phyloP scores from a whole-genome alignment of 345 rosid genomes.

The Sisymbrium irio region DNA sequence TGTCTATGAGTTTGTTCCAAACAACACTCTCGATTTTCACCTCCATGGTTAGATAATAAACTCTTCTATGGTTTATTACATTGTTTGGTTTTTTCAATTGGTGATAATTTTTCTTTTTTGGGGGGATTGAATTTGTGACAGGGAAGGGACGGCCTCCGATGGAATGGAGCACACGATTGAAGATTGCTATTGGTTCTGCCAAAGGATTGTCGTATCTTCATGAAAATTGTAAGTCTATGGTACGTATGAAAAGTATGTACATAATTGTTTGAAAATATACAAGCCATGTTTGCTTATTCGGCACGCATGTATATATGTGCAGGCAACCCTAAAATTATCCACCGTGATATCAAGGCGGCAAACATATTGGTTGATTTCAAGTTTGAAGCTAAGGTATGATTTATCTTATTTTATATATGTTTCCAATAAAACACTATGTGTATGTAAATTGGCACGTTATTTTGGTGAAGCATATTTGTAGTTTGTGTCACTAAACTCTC shows the following conservation, averaged over 20 bases:
- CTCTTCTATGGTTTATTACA: neutral
- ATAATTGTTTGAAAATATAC: neutral
- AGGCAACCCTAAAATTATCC: slow-evolving; percentile 92
- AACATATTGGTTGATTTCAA: slow-evolving; percentile 78
- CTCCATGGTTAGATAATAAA: slow-evolving; percentile 49
- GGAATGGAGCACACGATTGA: slow-evolving; percentile 70
- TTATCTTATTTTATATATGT: neutral
- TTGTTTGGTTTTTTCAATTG: neutral
- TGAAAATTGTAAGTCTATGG: slow-evolving; percentile 68
- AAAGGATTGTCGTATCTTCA: slow-evolving; percentile 93
- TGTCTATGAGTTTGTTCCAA: slow-evolving; percentile 71
- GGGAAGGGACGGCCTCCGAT: slow-evolving; percentile 66
- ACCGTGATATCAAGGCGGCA: slow-evolving; percentile 85
- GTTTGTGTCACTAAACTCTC: too few species aligned
- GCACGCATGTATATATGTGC: neutral
- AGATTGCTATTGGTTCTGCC: slow-evolving; percentile 81
- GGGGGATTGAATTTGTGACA: slow-evolving; percentile 26
- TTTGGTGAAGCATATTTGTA: neutral
- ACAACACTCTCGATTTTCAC: slow-evolving; percentile 60
- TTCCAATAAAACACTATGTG: neutral
- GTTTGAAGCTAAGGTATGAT: slow-evolving; percentile 81
- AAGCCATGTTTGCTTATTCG: neutral
- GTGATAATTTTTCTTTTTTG: neutral
- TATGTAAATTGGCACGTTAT: neutral
- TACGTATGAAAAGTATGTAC: neutral